Conservation (phyloP, 495 filamentous ascomycete species). For the Xylaria castorea region DNA sequence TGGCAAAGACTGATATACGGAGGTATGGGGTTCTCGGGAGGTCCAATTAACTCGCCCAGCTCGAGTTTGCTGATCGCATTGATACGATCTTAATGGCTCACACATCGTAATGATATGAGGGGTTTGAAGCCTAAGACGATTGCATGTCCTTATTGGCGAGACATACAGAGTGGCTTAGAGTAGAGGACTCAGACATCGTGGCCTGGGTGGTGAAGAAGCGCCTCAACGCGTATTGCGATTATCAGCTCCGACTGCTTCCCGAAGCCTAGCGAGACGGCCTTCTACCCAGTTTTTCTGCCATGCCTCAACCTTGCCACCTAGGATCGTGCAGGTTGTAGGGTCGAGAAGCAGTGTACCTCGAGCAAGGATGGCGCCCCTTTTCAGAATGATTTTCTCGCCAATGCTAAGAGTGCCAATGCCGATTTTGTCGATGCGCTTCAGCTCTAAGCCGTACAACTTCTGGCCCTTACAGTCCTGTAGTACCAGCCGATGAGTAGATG, state of each 20-base stretch:
- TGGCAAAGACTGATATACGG: slow-evolving; percentile 45
- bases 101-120: background rate
- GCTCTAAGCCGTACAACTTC: slow-evolving; percentile 75
- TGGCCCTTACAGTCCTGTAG: slow-evolving; percentile 80
- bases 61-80: slow-evolving; percentile 38
- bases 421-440: slow-evolving; percentile 69
- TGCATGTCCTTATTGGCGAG: background rate
- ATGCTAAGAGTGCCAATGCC: slow-evolving; percentile 70
- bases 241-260: slow-evolving; percentile 59
- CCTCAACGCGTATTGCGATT: slow-evolving; percentile 18
- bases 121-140: background rate
- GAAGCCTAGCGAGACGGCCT: slow-evolving; percentile 71
- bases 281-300: slow-evolving; percentile 80
- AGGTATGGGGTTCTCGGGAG: background rate
- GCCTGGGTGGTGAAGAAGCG: background rate
- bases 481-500: slow-evolving; percentile 78
- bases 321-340: slow-evolving; percentile 63
- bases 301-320: slow-evolving; percentile 87
- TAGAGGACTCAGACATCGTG: background rate
- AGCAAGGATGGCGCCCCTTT: slow-evolving; percentile 65
- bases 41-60: slow-evolving; percentile 32
- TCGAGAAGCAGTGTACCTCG: slow-evolving; percentile 81
- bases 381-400: slow-evolving; percentile 80
- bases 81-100: background rate
- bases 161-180: background rate